Evolutionary conservation across 225 moss, liverwort and hornwort species (phyloP).

Genomic region (Anthoceros angustus): DNA sequence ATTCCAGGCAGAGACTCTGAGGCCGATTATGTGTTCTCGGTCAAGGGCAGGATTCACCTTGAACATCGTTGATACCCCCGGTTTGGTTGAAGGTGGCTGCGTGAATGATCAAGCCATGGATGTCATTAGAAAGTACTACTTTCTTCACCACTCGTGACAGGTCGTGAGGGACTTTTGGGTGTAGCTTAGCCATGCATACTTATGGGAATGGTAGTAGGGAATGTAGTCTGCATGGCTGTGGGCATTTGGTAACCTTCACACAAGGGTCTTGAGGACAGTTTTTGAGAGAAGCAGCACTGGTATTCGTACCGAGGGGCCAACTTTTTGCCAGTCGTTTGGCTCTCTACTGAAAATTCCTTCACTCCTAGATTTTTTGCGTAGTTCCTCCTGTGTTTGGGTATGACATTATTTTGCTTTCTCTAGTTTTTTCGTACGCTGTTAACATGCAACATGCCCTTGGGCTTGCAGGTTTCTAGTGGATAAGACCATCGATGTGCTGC

Average conservation of each 20-base stretch:
- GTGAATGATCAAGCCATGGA: constrained; percentile 92
- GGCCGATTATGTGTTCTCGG: constrained; percentile 88
- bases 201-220: no score
- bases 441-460: constrained; percentile 56
- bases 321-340: no score
- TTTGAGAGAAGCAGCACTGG: no score
- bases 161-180: constrained; percentile 2
- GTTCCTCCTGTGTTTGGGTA: no score
- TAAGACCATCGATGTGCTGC: constrained; percentile 87
- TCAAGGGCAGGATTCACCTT: constrained; percentile 83
- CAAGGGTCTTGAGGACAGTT: no score
- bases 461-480: constrained; percentile 79
- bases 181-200: neutral
- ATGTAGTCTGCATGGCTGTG: no score
- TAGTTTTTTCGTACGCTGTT: neutral
- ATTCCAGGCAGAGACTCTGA: constrained; percentile 72
- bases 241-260: no score
- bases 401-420: neutral
- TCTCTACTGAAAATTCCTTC: no score
- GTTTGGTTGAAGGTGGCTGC: constrained; percentile 78
- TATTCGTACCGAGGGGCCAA: no score
- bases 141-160: neutral
- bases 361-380: no score
- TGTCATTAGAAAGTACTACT: constrained; percentile 59
- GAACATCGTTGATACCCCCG: constrained; percentile 90